Base-by-base conservation (phyloP, 2,329 filamentous ascomycete species). In the Pseudogymnoascus verrucosus region DNA sequence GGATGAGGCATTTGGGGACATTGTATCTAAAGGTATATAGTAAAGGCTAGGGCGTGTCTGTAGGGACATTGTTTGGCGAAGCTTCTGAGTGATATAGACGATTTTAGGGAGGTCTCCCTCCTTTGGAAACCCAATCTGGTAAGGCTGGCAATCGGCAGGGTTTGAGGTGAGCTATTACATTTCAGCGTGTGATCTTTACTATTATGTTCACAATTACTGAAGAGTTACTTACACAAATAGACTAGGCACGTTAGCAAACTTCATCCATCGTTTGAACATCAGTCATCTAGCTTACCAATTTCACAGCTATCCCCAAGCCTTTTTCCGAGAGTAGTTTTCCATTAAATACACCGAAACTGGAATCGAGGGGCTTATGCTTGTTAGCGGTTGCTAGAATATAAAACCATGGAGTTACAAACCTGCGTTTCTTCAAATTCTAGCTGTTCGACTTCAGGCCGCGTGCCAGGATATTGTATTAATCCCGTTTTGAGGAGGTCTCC, bases 271-370 rank as follows among this genome's bases (percentile, higher is more conserved):
- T n/a, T n/a, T 42, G 4, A 0, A 21, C 4, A 5, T 5, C 8
- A 5, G 39, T 12, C 40, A 34, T 11, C 10, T 71, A 71, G 67
- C 83, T 74, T 1, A 80, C 82, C 76, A 84, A 80, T 70, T 84
- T 83, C 2, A 79, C 80, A 5, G 82, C 78, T 37, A 84, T 79
- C 34, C 81, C 82, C 11, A 82, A 74, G 64, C 79, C 82, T 19
- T 76, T 78, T 68, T 84, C 81, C 0, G 78, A 76, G 67, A 84
- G 84, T 12, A 84, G 75, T 1, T 79, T 79, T 64, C 78, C 75
- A 21, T 74, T 70, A 11, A 73, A 71, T 0, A 76, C 76, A 0
- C 77, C 76, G 64, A 77, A 78, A 1, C 73, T 73, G 63, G 77
- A 74, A 59, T 73, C 71, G 67, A 77, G 8, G 11, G 16, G 2